These are phyloP conservation scores for Buddleja alternifolia DNA, from an alignment of 257 asterid genomes.

Conservation along the genomic window DNA sequence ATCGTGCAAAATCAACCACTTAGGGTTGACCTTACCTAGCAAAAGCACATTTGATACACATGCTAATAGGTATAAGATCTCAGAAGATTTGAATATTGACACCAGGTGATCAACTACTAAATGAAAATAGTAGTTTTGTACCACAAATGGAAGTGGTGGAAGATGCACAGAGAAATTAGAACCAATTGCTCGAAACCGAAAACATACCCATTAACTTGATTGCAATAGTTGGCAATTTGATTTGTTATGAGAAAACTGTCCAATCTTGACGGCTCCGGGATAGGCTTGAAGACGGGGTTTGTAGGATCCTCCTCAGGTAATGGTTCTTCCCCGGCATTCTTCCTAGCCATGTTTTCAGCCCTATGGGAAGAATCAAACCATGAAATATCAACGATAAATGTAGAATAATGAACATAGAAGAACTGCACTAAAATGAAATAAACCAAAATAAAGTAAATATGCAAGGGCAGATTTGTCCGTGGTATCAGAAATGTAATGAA, in stretches of 20 bases:
- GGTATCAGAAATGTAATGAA: background rate
- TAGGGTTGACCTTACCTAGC: background rate
- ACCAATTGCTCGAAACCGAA: background rate
- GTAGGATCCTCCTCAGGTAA: slow-evolving; percentile 96
- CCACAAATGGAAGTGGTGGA: background rate
- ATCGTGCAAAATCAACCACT: background rate
- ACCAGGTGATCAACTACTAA: background rate
- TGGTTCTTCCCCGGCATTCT: slow-evolving; percentile 92
- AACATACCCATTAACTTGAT: slow-evolving; percentile 93
- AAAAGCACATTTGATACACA: background rate
- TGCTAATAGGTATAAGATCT: background rate
- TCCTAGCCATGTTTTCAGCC: slow-evolving; percentile 77
- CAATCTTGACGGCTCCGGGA: slow-evolving; percentile 92
- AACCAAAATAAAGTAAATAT: slow-evolving; percentile 5
- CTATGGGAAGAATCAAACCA: slow-evolving; percentile 37
- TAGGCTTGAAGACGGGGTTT: slow-evolving; percentile 84
- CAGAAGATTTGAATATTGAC: too few relatives aligned
- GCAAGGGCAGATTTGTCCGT: background rate
- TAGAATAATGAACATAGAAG: background rate
- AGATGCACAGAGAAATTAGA: background rate
- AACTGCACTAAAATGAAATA: background rate
- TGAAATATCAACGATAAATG: slow-evolving; percentile 1
- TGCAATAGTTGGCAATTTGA: slow-evolving; percentile 90
- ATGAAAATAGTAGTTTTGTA: background rate
- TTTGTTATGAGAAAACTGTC: slow-evolving; percentile 90